Base-by-base conservation (phyloP, 108 stramenopile species). In the Nitzschia palea region DNA sequence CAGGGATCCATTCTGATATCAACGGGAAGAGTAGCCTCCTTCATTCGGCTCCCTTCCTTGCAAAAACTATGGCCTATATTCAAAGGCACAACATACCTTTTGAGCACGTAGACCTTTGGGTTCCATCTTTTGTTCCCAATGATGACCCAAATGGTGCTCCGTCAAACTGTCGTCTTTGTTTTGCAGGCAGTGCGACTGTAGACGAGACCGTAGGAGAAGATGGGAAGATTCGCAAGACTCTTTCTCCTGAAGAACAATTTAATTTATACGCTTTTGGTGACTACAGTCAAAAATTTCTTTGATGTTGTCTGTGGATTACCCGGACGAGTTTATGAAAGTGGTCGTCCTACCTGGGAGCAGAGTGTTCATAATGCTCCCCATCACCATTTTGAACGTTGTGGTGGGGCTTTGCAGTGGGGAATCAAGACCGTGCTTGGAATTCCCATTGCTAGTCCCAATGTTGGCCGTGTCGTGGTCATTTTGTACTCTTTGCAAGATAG, bases 21-120 rank as follows among this genome's bases (percentile, higher is more conserved):
- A 77, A 73, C 50, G 81, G 76, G 17, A 78, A 78, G 30, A 83
- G 74, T 29, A 83, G 82, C 52, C 71, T 79, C 48, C 56, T 83
- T 62, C 82, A 85, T 50, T 81, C 87, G 29, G 85, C 93, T 27
- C 93, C 93, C 6, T 94, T 87, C 67, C 36, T 94, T 26, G 62
- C 78, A 20, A 87, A 80, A 37, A 76, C 80, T n/a, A 78, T 87
- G 15, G 27, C 67, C 1, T 90, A 83, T 71, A 67, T 94, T 22
- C 86, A 87, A 22, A 71, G 87, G 28, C 84, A 89, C 63, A 50
- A 74, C 44, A 73, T 90, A 26, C 93, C 93, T n/a, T 94, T 94
- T 71, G 93, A 94, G 61, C 86, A 94, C 29, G 63, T 90, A 5
- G 93, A 94, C 55, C 68, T 79, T n/a, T 94, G 93, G 93, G 93